Evolutionary conservation across 805 yeast species (phyloP).

Genomic region (Cyberlindnera subsufficiens): DNA sequence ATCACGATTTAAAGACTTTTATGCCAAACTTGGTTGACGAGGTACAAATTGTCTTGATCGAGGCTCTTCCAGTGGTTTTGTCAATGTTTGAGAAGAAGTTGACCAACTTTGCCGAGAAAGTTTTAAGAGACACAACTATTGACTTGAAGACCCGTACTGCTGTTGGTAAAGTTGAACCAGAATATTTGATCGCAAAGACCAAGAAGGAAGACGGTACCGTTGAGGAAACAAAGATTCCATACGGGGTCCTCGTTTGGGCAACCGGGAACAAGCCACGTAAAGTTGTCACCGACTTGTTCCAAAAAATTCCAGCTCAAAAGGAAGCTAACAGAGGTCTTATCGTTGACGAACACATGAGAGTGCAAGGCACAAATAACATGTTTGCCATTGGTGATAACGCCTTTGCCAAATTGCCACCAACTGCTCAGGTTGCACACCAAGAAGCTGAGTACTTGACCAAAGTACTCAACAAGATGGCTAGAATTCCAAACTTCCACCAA

Average conservation of each 20-base stretch:
- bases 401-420: constrained; percentile 82
- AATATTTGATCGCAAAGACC: constrained; percentile 63
- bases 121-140: constrained; percentile 47
- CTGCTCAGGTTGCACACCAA: constrained; percentile 96
- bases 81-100: constrained; percentile 40
- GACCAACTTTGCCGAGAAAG: constrained; percentile 38
- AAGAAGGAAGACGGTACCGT: constrained; percentile 69
- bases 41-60: constrained; percentile 79
- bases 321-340: constrained; percentile 83
- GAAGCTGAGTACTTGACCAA: constrained; percentile 78
- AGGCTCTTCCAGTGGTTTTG: constrained; percentile 86
- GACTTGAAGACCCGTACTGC: constrained; percentile 79
- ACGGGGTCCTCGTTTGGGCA: constrained; percentile 94
- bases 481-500: constrained; percentile 32
- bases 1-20: constrained; percentile 82
- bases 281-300: constrained; percentile 58
- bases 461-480: constrained; percentile 55
- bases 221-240: constrained; percentile 57
- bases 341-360: constrained; percentile 71
- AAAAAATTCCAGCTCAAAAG: constrained; percentile 71
- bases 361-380: constrained; percentile 76
- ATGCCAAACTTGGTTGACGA: constrained; percentile 84
- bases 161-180: constrained; percentile 79
- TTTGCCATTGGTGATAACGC: constrained; percentile 95
- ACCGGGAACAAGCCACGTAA: constrained; percentile 91